A percentile compares a stretch with the other conserved stretches of the same genome.
Conservation (phyloP, 2,329 filamentous ascomycete genomes). For the Trichothecium sympodiale region DNA sequence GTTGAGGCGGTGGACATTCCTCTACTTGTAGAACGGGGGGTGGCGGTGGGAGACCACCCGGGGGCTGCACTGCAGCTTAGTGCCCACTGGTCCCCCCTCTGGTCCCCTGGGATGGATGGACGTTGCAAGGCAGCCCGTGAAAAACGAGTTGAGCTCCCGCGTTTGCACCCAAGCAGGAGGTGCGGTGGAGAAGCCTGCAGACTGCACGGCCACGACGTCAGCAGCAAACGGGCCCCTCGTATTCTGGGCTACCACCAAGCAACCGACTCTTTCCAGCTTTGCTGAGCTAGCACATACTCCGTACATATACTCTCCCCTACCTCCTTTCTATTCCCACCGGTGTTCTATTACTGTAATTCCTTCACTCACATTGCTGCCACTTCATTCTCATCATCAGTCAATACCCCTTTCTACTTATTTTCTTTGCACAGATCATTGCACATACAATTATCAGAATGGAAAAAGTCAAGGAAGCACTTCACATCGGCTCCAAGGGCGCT, state of each 20-base stretch:
- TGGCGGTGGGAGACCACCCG: too few species aligned
- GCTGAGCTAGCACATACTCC: neutral
- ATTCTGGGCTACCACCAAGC: constrained; percentile 1
- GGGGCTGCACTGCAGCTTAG: too few species aligned
- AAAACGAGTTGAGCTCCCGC: too few species aligned
- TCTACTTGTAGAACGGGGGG: too few species aligned
- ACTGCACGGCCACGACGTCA: constrained; percentile 5
- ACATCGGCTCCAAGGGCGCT: constrained; percentile 17
- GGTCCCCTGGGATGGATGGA: too few species aligned
- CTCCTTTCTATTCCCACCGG: neutral
- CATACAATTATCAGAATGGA: constrained; percentile 22
- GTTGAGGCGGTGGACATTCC: too few species aligned
- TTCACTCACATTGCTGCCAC: neutral
- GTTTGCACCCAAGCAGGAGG: too few species aligned
- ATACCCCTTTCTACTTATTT: neutral
- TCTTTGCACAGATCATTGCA: constrained; percentile 8
- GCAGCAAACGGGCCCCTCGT: neutral
- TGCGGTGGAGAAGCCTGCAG: too few species aligned
- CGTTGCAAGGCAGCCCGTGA: too few species aligned
- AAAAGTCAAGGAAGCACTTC: constrained; percentile 29
- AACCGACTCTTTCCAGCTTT: neutral
- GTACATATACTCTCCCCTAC: neutral
- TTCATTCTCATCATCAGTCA: neutral
- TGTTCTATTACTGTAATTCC: neutral
- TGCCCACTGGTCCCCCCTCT: too few species aligned